Conservation (phyloP, 2,329 filamentous ascomycete genomes). For the Phialophora macrospora region DNA sequence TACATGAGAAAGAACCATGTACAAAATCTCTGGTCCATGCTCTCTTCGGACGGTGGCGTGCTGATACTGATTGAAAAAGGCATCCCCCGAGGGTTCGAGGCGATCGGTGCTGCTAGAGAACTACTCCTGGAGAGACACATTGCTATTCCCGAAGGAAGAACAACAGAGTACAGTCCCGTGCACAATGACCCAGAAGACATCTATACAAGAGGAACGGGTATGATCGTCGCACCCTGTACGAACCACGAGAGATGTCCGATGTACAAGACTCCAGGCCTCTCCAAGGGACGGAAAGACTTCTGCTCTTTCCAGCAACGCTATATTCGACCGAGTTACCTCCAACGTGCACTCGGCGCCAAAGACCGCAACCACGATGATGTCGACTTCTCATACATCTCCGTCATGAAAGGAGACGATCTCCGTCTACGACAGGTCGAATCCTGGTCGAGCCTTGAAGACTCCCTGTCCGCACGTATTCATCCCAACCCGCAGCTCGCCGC, state of each 20-base stretch:
- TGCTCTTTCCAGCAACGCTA: constrained; percentile 92
- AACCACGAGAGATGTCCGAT: constrained; percentile 89
- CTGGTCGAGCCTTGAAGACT: constrained; percentile 32
- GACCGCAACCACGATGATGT: constrained; percentile 87
- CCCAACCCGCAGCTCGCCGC: constrained; percentile 16
- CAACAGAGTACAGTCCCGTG: constrained; percentile 42
- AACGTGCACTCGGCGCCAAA: constrained; percentile 69
- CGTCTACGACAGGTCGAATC: constrained; percentile 46
- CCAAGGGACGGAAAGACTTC: constrained; percentile 79
- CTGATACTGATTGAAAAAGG: constrained; percentile 90
- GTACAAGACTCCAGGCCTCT: constrained; percentile 74
- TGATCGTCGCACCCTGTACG: constrained; percentile 74
- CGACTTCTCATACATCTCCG: constrained; percentile 84
- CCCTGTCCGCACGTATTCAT: constrained; percentile 30
- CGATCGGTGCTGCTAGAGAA: constrained; percentile 81
- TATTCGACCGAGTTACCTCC: constrained; percentile 80
- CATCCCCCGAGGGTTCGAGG: constrained; percentile 87
- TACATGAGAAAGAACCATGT: constrained; percentile 77
- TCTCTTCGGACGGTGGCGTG: constrained; percentile 83
- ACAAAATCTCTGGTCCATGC: constrained; percentile 85
- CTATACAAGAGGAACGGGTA: constrained; percentile 55
- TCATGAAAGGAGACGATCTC: constrained; percentile 74
- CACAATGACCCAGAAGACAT: constrained; percentile 40
- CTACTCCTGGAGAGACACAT: constrained; percentile 78
- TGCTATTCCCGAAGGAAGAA: constrained; percentile 49